Percentiles rank a stretch among this genome's conserved stretches.
phyloP scores from a whole-genome alignment of 2,329 filamentous ascomycete species.

The Metarhizium sp. region DNA sequence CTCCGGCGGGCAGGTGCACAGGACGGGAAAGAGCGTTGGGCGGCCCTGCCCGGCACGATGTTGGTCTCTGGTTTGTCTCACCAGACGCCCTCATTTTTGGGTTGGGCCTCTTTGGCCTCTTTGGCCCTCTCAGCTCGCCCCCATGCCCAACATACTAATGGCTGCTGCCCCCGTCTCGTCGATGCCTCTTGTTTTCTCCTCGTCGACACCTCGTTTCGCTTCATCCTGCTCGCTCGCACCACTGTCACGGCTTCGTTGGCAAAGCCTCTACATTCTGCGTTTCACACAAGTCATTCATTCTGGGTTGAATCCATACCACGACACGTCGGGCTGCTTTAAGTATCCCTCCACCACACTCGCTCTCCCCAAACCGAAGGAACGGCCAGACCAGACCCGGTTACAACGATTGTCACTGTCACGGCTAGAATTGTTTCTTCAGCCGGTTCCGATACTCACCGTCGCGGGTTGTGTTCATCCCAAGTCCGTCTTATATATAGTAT shows the following conservation, averaged over 20 bases:
- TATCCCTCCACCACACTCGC: not conserved
- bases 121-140: not conserved
- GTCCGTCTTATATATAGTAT: too few relatives aligned
- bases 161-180: not conserved
- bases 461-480: too few relatives aligned
- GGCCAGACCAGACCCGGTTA: not conserved
- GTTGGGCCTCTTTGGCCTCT: not conserved
- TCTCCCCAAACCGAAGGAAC: not conserved
- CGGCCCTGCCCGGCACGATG: not conserved
- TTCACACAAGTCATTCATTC: slow-evolving; percentile 11
- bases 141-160: not conserved
- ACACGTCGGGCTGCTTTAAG: not conserved
- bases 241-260: slow-evolving; percentile 41
- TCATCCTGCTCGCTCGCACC: slow-evolving; percentile 12
- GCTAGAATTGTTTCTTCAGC: too few relatives aligned
- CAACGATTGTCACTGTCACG: not conserved
- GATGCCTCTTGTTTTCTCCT: not conserved
- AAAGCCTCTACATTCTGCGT: slow-evolving; percentile 33
- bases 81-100: not conserved
- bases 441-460: too few relatives aligned
- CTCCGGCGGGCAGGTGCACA: too few relatives aligned
- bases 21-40: not conserved
- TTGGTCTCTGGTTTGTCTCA: not conserved
- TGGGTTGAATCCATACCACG: not conserved
- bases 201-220: not conserved